These are phyloP conservation scores for Elaphomyces granulatus DNA, from an alignment of 495 filamentous ascomycete genomes.

Conservation along the genomic window DNA sequence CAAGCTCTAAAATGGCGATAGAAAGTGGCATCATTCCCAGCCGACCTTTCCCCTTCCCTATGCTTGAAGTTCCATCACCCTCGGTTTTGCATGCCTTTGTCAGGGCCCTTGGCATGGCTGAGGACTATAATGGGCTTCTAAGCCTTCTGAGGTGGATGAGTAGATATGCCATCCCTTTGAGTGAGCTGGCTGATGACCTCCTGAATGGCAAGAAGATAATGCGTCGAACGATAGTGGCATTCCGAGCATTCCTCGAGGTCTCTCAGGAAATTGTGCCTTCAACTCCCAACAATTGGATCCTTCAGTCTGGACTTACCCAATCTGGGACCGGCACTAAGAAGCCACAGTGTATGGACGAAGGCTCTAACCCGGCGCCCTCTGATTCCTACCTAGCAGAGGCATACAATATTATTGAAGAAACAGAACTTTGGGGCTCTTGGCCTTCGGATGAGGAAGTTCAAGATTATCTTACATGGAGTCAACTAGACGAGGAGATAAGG, in stretches of 20 bases:
- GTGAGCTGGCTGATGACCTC: constrained; percentile 24
- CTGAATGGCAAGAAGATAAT: constrained; percentile 30
- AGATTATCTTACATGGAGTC: constrained; percentile 22
- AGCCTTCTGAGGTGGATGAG: constrained; percentile 41
- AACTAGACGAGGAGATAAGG: constrained; percentile 5
- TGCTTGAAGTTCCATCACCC: constrained; percentile 30
- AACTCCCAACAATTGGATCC: background rate
- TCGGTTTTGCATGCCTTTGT: constrained; percentile 39
- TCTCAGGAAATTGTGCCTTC: too few relatives aligned
- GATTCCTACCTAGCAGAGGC: constrained; percentile 21
- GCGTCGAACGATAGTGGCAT: constrained; percentile 36
- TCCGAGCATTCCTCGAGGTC: constrained; percentile 39
- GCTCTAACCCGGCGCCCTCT: background rate
- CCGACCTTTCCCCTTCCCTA: constrained; percentile 9
- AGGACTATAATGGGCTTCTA: constrained; percentile 36
- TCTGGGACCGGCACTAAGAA: background rate
- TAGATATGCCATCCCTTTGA: constrained; percentile 20
- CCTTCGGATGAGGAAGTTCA: constrained; percentile 37
- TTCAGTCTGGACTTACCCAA: background rate
- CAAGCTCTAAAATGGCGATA: constrained; percentile 8
- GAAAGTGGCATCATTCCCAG: background rate
- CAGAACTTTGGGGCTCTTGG: constrained; percentile 38
- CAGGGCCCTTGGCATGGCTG: constrained; percentile 33
- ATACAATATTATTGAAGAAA: constrained; percentile 31
- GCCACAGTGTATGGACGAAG: background rate